Percentiles rank a stretch among this genome's conserved stretches.
These are phyloP conservation scores for Brettanomyces anomalus DNA, from an alignment of 805 yeast genomes.

Conservation along the genomic window DNA sequence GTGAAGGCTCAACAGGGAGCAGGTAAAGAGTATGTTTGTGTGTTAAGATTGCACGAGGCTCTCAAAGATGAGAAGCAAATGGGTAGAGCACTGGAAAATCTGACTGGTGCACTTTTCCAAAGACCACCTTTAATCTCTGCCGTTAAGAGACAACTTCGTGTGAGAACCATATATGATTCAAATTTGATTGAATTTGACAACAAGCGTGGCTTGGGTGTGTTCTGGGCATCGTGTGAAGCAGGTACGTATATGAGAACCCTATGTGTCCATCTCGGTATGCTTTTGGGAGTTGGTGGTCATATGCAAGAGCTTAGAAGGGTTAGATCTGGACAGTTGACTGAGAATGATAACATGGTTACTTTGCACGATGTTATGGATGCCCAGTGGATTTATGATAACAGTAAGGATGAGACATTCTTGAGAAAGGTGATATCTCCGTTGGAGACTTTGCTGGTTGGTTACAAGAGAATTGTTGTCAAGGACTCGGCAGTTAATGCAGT, in stretches of 20 bases:
- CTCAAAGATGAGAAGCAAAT: conserved; percentile 81
- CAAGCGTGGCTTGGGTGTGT: conserved; percentile 93
- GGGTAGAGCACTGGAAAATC: conserved; percentile 79
- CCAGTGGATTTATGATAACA: conserved; percentile 95
- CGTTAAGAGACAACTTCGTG: conserved; percentile 97
- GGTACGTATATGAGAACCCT: conserved; percentile 99
- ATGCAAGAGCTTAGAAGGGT: conserved; percentile 99
- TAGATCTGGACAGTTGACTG: conserved; percentile 92
- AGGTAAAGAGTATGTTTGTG: conserved; percentile 98
- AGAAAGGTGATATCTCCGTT: conserved; percentile 92
- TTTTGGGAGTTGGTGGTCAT: conserved; percentile 97
- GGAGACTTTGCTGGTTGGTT: conserved; percentile 87
- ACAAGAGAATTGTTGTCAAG: conserved; percentile 88
- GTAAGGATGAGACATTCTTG: conserved; percentile 92
- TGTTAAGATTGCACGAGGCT: conserved; percentile 90
- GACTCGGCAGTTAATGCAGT: conserved; percentile 96
- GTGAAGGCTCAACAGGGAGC: conserved; percentile 99
- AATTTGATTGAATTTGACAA: conserved; percentile 93
- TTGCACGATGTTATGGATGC: conserved; percentile 97
- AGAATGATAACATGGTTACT: conserved; percentile 86
- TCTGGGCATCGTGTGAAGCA: conserved; percentile 99
- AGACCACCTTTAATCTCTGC: conserved; percentile 99
- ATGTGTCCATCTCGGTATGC: conserved; percentile 98
- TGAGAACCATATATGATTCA: conserved; percentile 94
- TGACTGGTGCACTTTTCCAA: conserved; percentile 98